Evolutionary conservation across 257 asterid species (phyloP), one percentile per base, ranked within the genome.

Genomic region (Paulownia fortunei): DNA sequence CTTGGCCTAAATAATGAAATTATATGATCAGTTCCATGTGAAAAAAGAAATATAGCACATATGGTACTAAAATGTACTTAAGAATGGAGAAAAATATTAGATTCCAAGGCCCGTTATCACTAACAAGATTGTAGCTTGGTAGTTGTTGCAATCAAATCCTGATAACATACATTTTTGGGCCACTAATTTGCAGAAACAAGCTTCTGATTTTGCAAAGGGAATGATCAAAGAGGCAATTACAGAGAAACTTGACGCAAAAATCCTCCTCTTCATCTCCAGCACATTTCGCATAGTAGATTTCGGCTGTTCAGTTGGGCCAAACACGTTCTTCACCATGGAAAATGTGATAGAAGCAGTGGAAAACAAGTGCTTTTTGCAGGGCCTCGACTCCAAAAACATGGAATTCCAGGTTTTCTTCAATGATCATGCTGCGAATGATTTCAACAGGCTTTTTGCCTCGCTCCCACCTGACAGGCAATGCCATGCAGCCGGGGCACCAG

Each of bases 371-470:
- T 37, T 12, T 23, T 49, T 6, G 3, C 16, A 19, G 47, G 41
- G 39, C 4, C 4, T 10, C 12, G 68, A 63, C 24, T 6, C 23
- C 19, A 4, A 11, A 3, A 44, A 0, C 41, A 66, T 52, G 32
- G 86, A 86, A 34, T 79, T 84, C 21, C 84, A 84, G 21, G 63
- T 80, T 1, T 80, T 56, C 27, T 87, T 85, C 84, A 81, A 77
- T 23, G 89, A 87, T 30, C 88, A 82, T 4, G 0, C 47, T 1
- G n/a, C 66, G 9, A 87, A 85, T 0, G 87, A 87, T 55, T 87
- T 85, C 84, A 85, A 85, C 79, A 81, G 86, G 9, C 87, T 85
- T 0, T 85, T 85, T 15, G 74, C 39, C 32, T 80, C 84, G 0
- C 67, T 87, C 11, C 81, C 79, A 0, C 15, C 52, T 0, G 66